Conservation (phyloP, 2,329 filamentous ascomycete species). For the Paraphaeosphaeria minitans region DNA sequence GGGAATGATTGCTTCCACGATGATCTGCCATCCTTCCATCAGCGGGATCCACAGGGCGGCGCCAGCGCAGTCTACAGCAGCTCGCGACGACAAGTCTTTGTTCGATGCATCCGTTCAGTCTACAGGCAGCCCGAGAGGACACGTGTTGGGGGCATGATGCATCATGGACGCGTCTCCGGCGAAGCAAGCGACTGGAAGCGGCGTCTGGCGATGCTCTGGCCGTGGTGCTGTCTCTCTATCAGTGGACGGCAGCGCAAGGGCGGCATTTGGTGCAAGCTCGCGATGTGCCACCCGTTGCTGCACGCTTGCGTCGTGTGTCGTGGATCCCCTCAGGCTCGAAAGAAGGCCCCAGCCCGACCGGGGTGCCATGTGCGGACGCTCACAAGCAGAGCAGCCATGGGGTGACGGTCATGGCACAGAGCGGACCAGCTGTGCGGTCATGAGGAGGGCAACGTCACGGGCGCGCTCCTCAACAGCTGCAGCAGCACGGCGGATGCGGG, state of each 20-base stretch:
- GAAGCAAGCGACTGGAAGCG: conserved; percentile 15
- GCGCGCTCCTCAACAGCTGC: neutral
- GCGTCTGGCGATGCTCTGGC: neutral
- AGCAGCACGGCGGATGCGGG: neutral
- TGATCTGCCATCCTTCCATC: neutral
- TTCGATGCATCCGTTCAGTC: conserved; percentile 7
- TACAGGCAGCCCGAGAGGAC: neutral
- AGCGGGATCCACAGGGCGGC: neutral
- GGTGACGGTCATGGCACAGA: neutral
- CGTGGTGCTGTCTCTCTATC: conserved; percentile 8
- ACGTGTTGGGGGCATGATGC: too few relatives aligned
- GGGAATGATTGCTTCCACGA: conserved; percentile 5
- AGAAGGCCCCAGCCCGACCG: conserved; percentile 23
- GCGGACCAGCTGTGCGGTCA: neutral
- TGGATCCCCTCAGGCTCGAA: conserved; percentile 13
- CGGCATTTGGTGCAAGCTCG: conserved; percentile 5
- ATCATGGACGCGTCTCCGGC: conserved; percentile 5
- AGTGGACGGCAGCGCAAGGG: conserved; percentile 11
- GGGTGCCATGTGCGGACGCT: conserved; percentile 46
- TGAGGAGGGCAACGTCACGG: neutral
- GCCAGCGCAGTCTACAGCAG: neutral
- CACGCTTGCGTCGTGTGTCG: conserved; percentile 10
- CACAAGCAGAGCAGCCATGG: neutral
- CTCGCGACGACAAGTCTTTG: conserved; percentile 7
- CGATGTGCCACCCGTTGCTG: conserved; percentile 17